Base-by-base conservation (phyloP, 1,284 basidiomycete genomes). In the Pholiota adiposa region DNA sequence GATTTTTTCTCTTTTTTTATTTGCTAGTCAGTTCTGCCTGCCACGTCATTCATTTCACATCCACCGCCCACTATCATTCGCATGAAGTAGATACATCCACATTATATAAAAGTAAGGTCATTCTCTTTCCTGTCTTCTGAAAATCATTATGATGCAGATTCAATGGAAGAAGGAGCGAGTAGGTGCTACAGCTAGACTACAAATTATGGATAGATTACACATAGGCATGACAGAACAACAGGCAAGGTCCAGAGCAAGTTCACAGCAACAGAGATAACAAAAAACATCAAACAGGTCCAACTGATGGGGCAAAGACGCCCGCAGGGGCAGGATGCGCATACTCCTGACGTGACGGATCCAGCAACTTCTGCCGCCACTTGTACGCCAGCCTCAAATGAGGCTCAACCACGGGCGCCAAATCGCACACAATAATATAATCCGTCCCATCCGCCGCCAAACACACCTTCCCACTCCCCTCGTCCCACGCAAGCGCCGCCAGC, bases 381-480 rank as follows among this genome's bases (percentile, higher is more conserved):
- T 63, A 65, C 3, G 69, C 65, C 58, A 75, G 69, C 40, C 70
- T 65, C 33, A 57, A 58, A 63, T 75, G 72, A 16, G 71, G 70
- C 29, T 70, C 68, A 8, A 70, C 65, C 3, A 69, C 66, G 43
- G 68, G 69, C 14, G 73, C 71, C 54, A 76, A 83, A 79, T 76
- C 82, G 23, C 55, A 62, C 18, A 68, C 59, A 16, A 58, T 56
- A 18, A 68, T 67, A 36, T 55, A 36, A n/a, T 68, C 61, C 5
- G 58, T 54, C 25, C 63, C 54, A 21, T 66, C 67, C 4, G 65
- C 61, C 0, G 67, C 62, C 18, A 68, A 33, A 77, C 70, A 60
- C 16, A 81, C 67, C 53, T 78, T 73, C 8, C 79, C 80, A 44
- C 78, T 78, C 21, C 72, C 69, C 62, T 82, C 80, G 55, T 83